Percentiles rank a stretch among this genome's conserved stretches.
phyloP scores from a whole-genome alignment of 352 stramenopile species.

The Pythium chondricola region DNA sequence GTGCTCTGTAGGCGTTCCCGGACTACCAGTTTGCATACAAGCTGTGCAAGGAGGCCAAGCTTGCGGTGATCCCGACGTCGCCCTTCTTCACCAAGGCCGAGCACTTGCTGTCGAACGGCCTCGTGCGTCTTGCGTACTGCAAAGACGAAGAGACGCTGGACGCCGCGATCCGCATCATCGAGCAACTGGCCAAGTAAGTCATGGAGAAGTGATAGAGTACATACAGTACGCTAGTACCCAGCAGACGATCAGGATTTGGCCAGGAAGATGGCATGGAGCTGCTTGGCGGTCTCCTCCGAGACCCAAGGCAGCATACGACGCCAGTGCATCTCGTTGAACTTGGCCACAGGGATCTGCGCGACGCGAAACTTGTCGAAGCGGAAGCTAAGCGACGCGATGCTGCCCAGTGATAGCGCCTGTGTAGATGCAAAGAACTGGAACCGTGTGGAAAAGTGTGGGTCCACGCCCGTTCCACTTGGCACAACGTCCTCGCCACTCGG shows the following conservation, averaged over 20 bases:
- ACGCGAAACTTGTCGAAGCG: slow-evolving; percentile 66
- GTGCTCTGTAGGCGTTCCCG: slow-evolving; percentile 48
- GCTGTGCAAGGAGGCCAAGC: slow-evolving; percentile 86
- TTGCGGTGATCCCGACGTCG: slow-evolving; percentile 92
- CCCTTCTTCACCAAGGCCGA: slow-evolving; percentile 90
- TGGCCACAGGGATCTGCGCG: slow-evolving; percentile 55
- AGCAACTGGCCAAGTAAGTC: not conserved
- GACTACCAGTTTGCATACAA: slow-evolving; percentile 88
- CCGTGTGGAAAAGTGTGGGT: slow-evolving; percentile 43
- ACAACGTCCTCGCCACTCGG: slow-evolving; percentile 1
- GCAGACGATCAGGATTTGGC: slow-evolving; percentile 15
- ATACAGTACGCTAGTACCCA: slow-evolving; percentile 3
- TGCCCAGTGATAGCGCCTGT: slow-evolving; percentile 41
- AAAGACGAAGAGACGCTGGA: slow-evolving; percentile 94
- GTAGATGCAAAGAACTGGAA: slow-evolving; percentile 58
- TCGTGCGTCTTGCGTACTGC: slow-evolving; percentile 94
- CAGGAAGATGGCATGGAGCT: slow-evolving; percentile 39
- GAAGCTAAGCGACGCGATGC: slow-evolving; percentile 67
- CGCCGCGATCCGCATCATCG: slow-evolving; percentile 77
- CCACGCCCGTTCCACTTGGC: slow-evolving; percentile 16
- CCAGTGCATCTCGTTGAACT: slow-evolving; percentile 86
- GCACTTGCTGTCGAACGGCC: slow-evolving; percentile 62
- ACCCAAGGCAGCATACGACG: slow-evolving; percentile 81
- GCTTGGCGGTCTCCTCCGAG: slow-evolving; percentile 41
- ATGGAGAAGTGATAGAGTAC: slow-evolving; percentile 12